A percentile compares a stretch with the other conserved stretches of the same genome.
phyloP scores from a whole-genome alignment of 768 basidiomycete genomes.

The Termitomyces bulborhizus region DNA sequence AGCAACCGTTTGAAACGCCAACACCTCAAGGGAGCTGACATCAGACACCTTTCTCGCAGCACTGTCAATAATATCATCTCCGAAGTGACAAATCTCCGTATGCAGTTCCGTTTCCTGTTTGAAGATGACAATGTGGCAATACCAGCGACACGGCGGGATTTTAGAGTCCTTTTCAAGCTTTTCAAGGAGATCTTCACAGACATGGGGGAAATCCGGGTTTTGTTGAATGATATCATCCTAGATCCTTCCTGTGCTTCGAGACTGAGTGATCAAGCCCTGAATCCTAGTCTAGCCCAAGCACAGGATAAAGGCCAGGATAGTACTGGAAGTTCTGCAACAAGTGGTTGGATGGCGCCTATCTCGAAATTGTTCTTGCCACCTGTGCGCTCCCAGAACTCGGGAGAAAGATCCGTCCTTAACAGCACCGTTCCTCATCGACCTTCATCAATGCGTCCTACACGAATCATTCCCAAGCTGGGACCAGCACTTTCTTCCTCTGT shows the following conservation, averaged over 20 bases:
- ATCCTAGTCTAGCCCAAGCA: slow-evolving; percentile 45
- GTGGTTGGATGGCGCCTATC: slow-evolving; percentile 81
- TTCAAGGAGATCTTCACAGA: slow-evolving; percentile 82
- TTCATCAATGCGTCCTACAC: slow-evolving; percentile 22
- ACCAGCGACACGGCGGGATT: slow-evolving; percentile 69
- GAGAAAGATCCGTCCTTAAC: slow-evolving; percentile 13
- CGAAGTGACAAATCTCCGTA: slow-evolving; percentile 65
- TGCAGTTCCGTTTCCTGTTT: slow-evolving; percentile 64
- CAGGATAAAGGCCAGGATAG: slow-evolving; percentile 30
- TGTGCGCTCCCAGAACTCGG: slow-evolving; percentile 16
- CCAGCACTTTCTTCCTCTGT: slow-evolving; percentile 84
- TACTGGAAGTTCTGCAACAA: slow-evolving; percentile 22
- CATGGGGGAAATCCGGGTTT: slow-evolving; percentile 72
- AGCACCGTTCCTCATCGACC: slow-evolving; percentile 15
- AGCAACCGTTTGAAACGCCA: slow-evolving; percentile 90
- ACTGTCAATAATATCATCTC: slow-evolving; percentile 70
- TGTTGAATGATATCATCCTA: slow-evolving; percentile 85
- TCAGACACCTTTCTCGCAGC: slow-evolving; percentile 78
- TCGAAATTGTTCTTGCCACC: slow-evolving; percentile 64
- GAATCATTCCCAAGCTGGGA: slow-evolving; percentile 70
- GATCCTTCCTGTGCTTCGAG: slow-evolving; percentile 73
- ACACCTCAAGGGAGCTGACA: slow-evolving; percentile 77
- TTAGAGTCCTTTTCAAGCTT: slow-evolving; percentile 76
- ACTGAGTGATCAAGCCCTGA: slow-evolving; percentile 66
- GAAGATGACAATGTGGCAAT: slow-evolving; percentile 69